Conservation (phyloP, 306 rosid species). For the Arachis stenosperma region DNA sequence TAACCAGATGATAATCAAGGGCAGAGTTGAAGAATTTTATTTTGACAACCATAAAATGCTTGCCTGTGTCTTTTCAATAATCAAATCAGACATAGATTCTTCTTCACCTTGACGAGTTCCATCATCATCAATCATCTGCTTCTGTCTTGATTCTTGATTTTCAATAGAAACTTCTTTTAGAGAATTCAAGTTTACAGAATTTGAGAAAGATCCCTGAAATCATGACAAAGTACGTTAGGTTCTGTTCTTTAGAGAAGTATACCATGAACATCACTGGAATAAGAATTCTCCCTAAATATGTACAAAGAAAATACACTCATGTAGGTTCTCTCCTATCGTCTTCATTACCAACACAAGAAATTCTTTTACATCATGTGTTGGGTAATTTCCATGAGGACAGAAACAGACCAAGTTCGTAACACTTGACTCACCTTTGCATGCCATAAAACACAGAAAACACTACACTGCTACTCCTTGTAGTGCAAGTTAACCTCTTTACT, state of each 20-base stretch:
- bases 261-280: constrained; percentile 10
- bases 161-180: constrained; percentile 33
- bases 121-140: constrained; percentile 45
- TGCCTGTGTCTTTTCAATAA: constrained; percentile 44
- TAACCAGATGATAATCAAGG: constrained; percentile 43
- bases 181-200: constrained; percentile 37
- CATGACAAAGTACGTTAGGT: constrained; percentile 36
- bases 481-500: constrained; percentile 10
- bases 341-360: constrained; percentile 15
- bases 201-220: constrained; percentile 47
- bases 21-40: constrained; percentile 30
- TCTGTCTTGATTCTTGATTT: constrained; percentile 35
- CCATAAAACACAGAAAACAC: constrained; percentile 11
- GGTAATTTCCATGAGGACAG: constrained; percentile 5
- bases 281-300: constrained; percentile 22
- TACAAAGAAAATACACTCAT: neutral
- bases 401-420: constrained; percentile 1
- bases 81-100: constrained; percentile 35
- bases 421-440: constrained; percentile 6
- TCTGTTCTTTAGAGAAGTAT: constrained; percentile 11
- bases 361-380: constrained; percentile 18
- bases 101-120: constrained; percentile 42
- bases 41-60: constrained; percentile 40
- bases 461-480: neutral
- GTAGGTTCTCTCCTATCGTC: constrained; percentile 5